phyloP scores from a whole-genome alignment of 139 green algal species.

The Bryopsis sp. region DNA sequence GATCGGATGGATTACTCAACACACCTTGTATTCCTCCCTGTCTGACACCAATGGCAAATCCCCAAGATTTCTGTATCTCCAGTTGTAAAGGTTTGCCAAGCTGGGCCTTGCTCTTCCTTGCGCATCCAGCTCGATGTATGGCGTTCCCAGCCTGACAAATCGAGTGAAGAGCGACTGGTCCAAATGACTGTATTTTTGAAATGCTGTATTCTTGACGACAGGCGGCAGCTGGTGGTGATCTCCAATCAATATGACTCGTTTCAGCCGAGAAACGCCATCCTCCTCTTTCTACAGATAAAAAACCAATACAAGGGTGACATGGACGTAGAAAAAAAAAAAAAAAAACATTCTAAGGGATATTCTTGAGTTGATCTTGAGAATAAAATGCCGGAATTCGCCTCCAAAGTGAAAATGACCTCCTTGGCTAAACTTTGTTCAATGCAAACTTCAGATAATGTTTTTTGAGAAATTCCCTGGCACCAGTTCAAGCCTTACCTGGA shows the following conservation, averaged over 20 bases:
- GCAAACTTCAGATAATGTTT: background rate
- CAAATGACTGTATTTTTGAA: constrained; percentile 85
- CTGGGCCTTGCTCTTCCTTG: constrained; percentile 77
- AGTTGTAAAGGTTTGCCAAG: constrained; percentile 93
- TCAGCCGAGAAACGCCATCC: constrained; percentile 32
- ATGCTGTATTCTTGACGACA: constrained; percentile 95
- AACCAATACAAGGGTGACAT: no score
- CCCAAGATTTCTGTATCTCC: constrained; percentile 82
- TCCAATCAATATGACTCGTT: constrained; percentile 78
- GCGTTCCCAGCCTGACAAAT: constrained; percentile 90
- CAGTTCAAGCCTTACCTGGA: constrained; percentile 38
- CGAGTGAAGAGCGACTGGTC: constrained; percentile 93
- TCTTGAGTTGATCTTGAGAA: no score
- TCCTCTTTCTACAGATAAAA: constrained; percentile 1
- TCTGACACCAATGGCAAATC: constrained; percentile 70
- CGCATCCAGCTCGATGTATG: constrained; percentile 89
- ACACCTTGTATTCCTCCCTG: background rate
- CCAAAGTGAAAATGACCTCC: no score
- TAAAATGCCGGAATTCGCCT: no score
- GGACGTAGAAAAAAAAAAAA: no score
- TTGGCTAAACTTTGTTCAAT: background rate
- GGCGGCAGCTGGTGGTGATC: constrained; percentile 98
- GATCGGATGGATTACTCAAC: no score
- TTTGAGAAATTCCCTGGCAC: background rate
- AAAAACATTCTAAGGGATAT: no score